Evolutionary conservation across 768 basidiomycete species (phyloP), one percentile per base, ranked within the genome.

Genomic region (Xerocomellus chrysenteron): DNA sequence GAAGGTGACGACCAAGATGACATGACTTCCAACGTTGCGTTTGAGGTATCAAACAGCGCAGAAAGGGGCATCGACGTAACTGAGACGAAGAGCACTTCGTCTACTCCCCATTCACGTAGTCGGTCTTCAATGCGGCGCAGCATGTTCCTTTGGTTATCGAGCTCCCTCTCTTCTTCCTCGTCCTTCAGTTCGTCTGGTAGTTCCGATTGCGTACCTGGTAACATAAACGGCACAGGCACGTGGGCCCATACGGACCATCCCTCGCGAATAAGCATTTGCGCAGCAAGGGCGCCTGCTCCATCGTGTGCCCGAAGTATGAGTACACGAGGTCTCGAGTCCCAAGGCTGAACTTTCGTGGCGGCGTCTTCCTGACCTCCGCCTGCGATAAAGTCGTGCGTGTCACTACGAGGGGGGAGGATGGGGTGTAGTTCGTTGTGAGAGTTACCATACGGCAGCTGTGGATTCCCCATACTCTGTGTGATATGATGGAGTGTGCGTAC

Each of bases 241-340:
- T 94, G 90, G 5, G 88, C 90, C 55, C 82, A 87, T 11, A 96
- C 86, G 19, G 81, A 76, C 77, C 90, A 90, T 3, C 90, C 90
- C 9, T 80, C 76, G 16, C 75, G 71, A 4, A 82, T 80, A 43
- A 97, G 80, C 79, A 92, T 86, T 68, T 93, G 90, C 16, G 84
- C 83, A 4, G 86, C 86, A 64, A 95, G 75, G 11, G 87, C 89
- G 5, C 92, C 91, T 2, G 80, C 73, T 1, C 89, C 90, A 56
- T 87, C 86, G 59, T 92, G 89, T 0, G 86, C 86, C 49, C 84
- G 77, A 45, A 94, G 74, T 45, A 95, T 81, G 24, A 96, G 77
- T n/a, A 71, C 79, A 21, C 78, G 73, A 2, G 76, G 70, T 42
- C 61, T 70, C 37, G 62, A 59, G 14, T 67, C 64, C 17, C 40